These are phyloP conservation scores for Plasmodium gallinaceum DNA, from an alignment of 169 alveolate genomes.

Conservation along the genomic window DNA sequence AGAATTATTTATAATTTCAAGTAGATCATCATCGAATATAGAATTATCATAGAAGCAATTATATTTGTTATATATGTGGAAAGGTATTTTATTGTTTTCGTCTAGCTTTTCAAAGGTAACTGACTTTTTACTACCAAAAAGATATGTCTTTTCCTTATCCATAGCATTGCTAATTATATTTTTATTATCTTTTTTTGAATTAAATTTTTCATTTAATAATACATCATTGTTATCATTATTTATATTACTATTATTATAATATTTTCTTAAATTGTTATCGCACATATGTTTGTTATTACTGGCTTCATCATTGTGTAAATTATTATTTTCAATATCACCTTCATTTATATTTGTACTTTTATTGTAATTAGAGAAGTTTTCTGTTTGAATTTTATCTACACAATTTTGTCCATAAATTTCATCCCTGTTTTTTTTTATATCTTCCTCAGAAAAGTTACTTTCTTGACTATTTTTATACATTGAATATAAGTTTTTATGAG, in stretches of 20 bases:
- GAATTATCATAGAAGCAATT: slow-evolving; percentile 6
- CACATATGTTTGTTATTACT: background rate
- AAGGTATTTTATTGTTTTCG: slow-evolving; percentile 14
- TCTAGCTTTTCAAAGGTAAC: slow-evolving; percentile 73
- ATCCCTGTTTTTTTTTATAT: background rate
- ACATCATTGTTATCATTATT: slow-evolving; percentile 9
- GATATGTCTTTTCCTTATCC: slow-evolving; percentile 21
- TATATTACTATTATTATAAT: background rate
- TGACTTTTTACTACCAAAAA: slow-evolving; percentile 50
- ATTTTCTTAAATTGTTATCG: background rate
- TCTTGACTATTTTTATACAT: slow-evolving; percentile 57
- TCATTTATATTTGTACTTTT: background rate
- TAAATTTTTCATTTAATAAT: background rate
- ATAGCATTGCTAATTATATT: background rate
- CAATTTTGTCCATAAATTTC: background rate
- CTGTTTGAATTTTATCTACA: background rate
- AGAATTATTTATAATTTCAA: slow-evolving; percentile 59
- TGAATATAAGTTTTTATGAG: slow-evolving; percentile 8
- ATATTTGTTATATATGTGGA: slow-evolving; percentile 3
- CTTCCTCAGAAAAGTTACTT: slow-evolving; percentile 32
- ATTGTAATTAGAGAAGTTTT: background rate
- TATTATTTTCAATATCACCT: background rate
- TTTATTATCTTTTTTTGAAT: background rate
- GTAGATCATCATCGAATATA: slow-evolving; percentile 7
- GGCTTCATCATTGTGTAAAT: background rate